phyloP scores from a whole-genome alignment of 75 land plant species.

The Cupressus sempervirens region DNA sequence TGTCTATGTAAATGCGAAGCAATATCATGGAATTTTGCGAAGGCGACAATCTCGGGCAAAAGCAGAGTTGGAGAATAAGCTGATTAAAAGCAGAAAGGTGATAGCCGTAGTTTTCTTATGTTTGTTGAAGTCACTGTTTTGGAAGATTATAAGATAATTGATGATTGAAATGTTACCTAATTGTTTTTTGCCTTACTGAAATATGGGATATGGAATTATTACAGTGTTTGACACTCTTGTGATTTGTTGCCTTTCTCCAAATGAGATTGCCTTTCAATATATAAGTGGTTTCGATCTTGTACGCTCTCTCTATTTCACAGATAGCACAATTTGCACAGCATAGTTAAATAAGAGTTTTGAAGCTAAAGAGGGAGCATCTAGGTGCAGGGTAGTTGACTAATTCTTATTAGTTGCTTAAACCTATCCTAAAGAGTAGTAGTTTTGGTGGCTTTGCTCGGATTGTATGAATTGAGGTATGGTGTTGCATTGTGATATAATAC shows the following conservation, averaged over 20 bases:
- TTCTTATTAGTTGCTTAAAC: background rate
- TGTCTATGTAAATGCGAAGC: conserved; percentile 77
- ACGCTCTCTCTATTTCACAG: background rate
- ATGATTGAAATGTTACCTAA: background rate
- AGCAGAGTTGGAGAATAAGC: conserved; percentile 52
- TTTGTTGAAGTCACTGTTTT: background rate
- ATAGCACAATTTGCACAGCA: background rate
- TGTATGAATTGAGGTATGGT: background rate
- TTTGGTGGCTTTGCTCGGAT: background rate
- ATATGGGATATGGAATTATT: background rate
- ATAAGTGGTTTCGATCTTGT: background rate
- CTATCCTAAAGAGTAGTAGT: background rate
- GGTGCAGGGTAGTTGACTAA: background rate
- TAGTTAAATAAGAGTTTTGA: background rate
- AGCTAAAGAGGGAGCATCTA: background rate
- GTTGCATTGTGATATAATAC: background rate
- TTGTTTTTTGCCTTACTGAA: background rate
- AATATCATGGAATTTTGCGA: conserved; percentile 68
- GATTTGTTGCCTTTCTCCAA: background rate
- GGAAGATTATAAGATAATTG: background rate
- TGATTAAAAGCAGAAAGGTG: conserved; percentile 54
- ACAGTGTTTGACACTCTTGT: background rate
- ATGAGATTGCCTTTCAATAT: background rate
- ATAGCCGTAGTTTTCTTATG: background rate
- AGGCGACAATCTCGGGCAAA: conserved; percentile 66